Percentiles rank a stretch among this genome's conserved stretches.
These are phyloP conservation scores for Mortierella sp. DNA, from an alignment of 371 early-diverging fungal species.

Conservation along the genomic window DNA sequence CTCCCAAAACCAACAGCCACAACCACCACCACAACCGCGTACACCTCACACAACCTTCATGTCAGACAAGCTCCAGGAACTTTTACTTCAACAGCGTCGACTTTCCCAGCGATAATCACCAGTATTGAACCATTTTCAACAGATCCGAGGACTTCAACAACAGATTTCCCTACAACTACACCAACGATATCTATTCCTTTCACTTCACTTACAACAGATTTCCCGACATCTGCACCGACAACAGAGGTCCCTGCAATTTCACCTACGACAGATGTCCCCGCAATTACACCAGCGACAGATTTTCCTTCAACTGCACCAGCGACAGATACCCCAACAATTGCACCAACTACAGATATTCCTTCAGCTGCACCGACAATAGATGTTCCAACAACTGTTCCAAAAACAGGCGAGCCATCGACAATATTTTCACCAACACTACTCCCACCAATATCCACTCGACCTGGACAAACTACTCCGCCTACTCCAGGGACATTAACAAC, in stretches of 20 bases:
- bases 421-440: too few species aligned
- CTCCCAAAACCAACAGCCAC: neutral
- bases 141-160: neutral
- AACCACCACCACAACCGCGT: neutral
- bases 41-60: neutral
- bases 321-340: neutral
- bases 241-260: too few species aligned
- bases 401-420: neutral
- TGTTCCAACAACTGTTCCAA: neutral
- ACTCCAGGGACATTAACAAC: neutral
- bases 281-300: neutral
- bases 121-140: neutral
- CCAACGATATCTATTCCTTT: too few species aligned
- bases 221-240: too few species aligned
- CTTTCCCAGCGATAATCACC: neutral
- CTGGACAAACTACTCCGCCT: neutral
- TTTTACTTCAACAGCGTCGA: neutral
- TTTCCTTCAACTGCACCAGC: neutral
- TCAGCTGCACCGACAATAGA: neutral
- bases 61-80: neutral
- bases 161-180: too few species aligned
- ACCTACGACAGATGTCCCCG: too few species aligned
- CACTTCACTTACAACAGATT: too few species aligned
- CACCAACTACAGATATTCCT: neutral
- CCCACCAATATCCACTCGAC: neutral